Conservation (phyloP, 2,329 filamentous ascomycete genomes). For the Arthroderma uncinatum region DNA sequence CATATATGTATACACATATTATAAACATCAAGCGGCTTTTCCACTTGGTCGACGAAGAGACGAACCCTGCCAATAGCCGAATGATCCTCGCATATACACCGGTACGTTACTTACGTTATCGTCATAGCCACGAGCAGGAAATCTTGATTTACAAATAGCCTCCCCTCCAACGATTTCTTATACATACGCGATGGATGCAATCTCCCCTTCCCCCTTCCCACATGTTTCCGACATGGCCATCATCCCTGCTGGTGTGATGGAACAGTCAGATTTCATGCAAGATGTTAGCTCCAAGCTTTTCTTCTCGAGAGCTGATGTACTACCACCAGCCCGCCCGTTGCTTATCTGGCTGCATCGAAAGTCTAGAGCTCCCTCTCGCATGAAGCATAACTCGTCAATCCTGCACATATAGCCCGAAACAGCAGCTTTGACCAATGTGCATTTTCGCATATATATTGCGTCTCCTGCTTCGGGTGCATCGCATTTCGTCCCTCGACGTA, state of each 20-base stretch:
- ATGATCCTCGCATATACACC: neutral
- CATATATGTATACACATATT: neutral
- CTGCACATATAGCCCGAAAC: neutral
- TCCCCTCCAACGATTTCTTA: neutral
- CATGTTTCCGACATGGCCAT: slow-evolving; percentile 1
- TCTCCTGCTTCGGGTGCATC: neutral
- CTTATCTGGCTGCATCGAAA: neutral
- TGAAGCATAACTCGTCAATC: neutral
- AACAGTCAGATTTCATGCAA: slow-evolving; percentile 3
- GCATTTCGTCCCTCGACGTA: neutral
- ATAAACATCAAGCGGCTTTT: neutral
- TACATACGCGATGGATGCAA: neutral
- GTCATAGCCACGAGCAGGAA: neutral
- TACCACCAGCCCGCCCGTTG: neutral
- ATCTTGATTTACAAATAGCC: slow-evolving; percentile 3
- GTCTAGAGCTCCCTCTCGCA: neutral
- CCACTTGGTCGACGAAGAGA: neutral
- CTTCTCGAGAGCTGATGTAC: too few species aligned
- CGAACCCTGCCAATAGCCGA: slow-evolving; percentile 3
- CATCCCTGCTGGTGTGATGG: slow-evolving; percentile 4
- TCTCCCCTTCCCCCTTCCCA: neutral
- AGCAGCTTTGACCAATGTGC: neutral
- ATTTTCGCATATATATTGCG: neutral
- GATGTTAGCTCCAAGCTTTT: neutral
- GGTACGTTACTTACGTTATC: neutral